phyloP scores from a whole-genome alignment of 129 eudicot genomes.

The Apium graveolens region DNA sequence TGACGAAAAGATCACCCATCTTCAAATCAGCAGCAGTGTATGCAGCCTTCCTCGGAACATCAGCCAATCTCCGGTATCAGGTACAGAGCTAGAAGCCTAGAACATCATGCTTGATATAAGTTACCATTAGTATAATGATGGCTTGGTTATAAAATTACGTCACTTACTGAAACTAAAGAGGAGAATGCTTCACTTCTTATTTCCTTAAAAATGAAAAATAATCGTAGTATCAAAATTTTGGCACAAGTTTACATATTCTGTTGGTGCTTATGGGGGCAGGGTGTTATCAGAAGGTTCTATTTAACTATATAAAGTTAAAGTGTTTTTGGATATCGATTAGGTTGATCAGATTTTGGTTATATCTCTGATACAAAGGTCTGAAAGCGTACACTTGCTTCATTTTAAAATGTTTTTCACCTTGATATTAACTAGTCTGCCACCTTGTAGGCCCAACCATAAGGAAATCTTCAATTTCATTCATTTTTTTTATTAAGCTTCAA shows the following conservation, averaged over 20 bases:
- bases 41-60: constrained; percentile 77
- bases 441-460: background rate
- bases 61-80: constrained; percentile 99
- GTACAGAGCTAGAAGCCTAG: constrained; percentile 25
- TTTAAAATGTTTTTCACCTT: background rate
- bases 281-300: background rate
- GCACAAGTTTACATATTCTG: background rate
- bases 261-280: background rate
- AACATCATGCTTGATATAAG: background rate
- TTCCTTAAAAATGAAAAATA: background rate
- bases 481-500: no score
- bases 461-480: background rate
- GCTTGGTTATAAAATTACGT: background rate
- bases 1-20: constrained; percentile 77
- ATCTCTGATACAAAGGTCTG: background rate
- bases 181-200: background rate
- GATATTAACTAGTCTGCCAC: background rate
- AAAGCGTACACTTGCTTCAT: background rate
- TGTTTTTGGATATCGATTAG: background rate
- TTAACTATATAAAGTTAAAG: background rate
- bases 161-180: background rate
- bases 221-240: background rate
- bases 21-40: constrained; percentile 81
- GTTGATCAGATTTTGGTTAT: background rate
- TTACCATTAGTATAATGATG: background rate